phyloP scores from a whole-genome alignment of 768 basidiomycete genomes.

The Cubamyces sp. region DNA sequence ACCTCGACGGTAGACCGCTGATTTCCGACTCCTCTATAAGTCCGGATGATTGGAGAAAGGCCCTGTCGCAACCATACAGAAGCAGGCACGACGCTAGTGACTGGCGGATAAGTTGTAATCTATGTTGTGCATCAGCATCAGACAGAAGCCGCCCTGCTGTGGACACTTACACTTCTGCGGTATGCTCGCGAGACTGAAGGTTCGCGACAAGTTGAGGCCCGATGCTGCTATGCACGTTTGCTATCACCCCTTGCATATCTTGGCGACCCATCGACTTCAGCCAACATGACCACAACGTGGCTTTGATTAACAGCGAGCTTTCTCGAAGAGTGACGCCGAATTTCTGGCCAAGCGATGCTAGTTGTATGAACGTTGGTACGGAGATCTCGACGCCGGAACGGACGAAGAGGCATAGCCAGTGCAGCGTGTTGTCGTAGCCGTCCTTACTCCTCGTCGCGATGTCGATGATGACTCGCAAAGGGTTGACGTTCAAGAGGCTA shows the following conservation, averaged over 20 bases:
- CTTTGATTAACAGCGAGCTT: constrained; percentile 54
- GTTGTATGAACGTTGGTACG: constrained; percentile 50
- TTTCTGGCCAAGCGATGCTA: constrained; percentile 45
- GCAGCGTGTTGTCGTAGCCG: constrained; percentile 51
- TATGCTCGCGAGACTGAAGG: constrained; percentile 37
- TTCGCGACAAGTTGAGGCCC: constrained; percentile 43
- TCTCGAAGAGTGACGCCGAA: constrained; percentile 47
- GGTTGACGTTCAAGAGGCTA: constrained; percentile 45
- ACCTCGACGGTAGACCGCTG: constrained; percentile 60
- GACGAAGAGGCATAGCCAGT: constrained; percentile 65
- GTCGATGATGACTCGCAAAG: constrained; percentile 55
- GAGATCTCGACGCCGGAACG: constrained; percentile 70
- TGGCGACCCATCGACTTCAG: constrained; percentile 60
- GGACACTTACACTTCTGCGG: constrained; percentile 44
- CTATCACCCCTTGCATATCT: constrained; percentile 55
- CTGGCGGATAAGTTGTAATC: constrained; percentile 51
- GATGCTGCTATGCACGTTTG: constrained; percentile 51
- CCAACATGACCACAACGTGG: constrained; percentile 62
- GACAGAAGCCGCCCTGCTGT: background rate
- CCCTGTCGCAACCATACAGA: constrained; percentile 67
- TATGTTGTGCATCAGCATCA: background rate
- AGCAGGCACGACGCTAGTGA: constrained; percentile 64
- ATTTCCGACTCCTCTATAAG: constrained; percentile 55
- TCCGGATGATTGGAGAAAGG: constrained; percentile 46
- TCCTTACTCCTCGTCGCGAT: constrained; percentile 46